Evolutionary conservation across 140 eudicot genomes (phyloP).

Genomic region (Anethum foeniculum): DNA sequence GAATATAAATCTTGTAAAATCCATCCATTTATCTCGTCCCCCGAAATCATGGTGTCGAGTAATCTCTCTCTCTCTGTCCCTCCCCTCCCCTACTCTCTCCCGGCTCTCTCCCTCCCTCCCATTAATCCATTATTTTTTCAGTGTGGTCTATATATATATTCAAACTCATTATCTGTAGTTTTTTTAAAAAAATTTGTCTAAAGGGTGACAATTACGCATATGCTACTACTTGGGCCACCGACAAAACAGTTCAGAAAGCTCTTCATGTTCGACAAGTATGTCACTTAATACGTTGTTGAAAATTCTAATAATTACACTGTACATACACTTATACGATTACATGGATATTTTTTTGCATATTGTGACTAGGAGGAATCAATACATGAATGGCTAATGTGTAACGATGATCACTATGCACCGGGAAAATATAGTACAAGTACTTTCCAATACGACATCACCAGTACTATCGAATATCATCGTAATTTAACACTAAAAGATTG

Average conservation of each 20-base stretch:
- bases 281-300: too few species aligned
- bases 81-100: background rate
- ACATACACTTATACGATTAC: too few species aligned
- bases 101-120: too few species aligned
- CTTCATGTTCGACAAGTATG: background rate
- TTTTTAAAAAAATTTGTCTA: background rate
- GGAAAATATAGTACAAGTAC: background rate
- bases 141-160: too few species aligned
- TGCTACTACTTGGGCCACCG: background rate
- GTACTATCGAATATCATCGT: background rate
- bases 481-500: background rate
- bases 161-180: too few species aligned
- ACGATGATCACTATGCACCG: background rate
- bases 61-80: background rate
- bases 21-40: background rate
- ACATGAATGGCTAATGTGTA: background rate
- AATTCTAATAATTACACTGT: too few species aligned
- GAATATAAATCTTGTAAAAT: too few species aligned
- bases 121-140: too few species aligned
- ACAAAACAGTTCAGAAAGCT: background rate
- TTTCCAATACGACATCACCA: background rate
- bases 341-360: too few species aligned
- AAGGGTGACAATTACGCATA: background rate
- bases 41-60: constrained; percentile 8
- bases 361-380: background rate